Evolutionary conservation across 345 rosid species (phyloP), one percentile per base, ranked within the genome.

Genomic region (Aurinia saxatilis): DNA sequence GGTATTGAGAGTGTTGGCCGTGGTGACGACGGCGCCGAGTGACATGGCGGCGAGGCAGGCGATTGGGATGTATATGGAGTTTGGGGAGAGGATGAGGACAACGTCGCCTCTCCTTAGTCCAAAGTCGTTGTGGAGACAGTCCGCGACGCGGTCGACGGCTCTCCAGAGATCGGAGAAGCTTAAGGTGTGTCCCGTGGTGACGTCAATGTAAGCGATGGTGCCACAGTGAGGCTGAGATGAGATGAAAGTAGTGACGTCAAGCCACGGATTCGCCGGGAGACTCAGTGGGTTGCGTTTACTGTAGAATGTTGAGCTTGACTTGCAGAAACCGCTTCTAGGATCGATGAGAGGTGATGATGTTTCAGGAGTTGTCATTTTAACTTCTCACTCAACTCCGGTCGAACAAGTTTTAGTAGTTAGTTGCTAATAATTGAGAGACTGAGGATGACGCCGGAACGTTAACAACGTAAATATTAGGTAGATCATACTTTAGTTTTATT

Each of bases 1-100:
- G 16, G 96, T 91, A 80, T 88, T 88, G 68, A 88, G 98, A 39
- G 95, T 86, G 33, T 88, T 91, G 10, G 87, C 80, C 59, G 96
- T 86, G 70, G 91, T 91, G 72, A 91, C 78, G 47, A 91, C 61
- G 54, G 96, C 95, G 34, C 96, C 96, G 27, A 91, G 78, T 4
- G 95, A 88, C 88, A 91, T 77, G 29, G 86, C 90, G 59, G 96
- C 69, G 73, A 84, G 91, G 64, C 88, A 82, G 40, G 86, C 78
- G 60, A 88, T 33, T 15, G 98, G 90, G 67, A 88, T 69, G 79
- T 65, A 80, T 57, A 84, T 66, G 34, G 98, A 91, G 67, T 88
- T 91, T 0, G 98, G 85, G 7, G 98, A 80, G 62, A 91, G 90
- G 56, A 88, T 73, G 58, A 88, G 82, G 72, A 88, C 45, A 52